phyloP scores from a whole-genome alignment of 2,329 filamentous ascomycete genomes.

The Ambrosiella xylebori region DNA sequence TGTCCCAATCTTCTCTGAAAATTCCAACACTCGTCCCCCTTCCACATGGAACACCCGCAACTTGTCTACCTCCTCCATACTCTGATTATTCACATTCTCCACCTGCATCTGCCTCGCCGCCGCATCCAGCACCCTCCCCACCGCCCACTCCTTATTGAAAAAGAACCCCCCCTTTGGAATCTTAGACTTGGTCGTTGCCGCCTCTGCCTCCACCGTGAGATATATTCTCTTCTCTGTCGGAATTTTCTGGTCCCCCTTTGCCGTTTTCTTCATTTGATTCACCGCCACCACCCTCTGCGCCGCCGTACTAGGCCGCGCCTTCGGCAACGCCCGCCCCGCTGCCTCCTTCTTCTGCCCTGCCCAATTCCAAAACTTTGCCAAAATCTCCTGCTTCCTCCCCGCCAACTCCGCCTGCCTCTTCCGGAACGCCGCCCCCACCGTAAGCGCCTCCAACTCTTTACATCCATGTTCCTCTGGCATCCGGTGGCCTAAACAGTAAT shows the following conservation, averaged over 20 bases:
- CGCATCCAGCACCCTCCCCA: conserved; percentile 64
- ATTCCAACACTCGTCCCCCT: conserved; percentile 70
- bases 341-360: conserved; percentile 54
- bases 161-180: conserved; percentile 68
- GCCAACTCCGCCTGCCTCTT: conserved; percentile 42
- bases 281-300: conserved; percentile 51
- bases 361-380: conserved; percentile 67
- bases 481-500: conserved; percentile 65
- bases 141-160: conserved; percentile 72
- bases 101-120: conserved; percentile 64
- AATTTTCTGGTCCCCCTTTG: conserved; percentile 78
- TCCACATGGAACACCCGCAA: conserved; percentile 87
- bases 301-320: conserved; percentile 44
- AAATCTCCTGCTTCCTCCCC: conserved; percentile 44
- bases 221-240: conserved; percentile 75
- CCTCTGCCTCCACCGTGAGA: conserved; percentile 75
- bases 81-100: conserved; percentile 68
- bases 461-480: conserved; percentile 73
- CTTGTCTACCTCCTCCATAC: conserved; percentile 57
- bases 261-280: conserved; percentile 65
- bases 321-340: conserved; percentile 40
- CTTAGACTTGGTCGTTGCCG: conserved; percentile 68
- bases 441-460: conserved; percentile 45
- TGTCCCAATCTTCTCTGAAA: conserved; percentile 66
- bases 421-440: conserved; percentile 21